A percentile compares a stretch with the other conserved stretches of the same genome.
These are phyloP conservation scores for Hypoxylon rickii DNA, from an alignment of 495 filamentous ascomycete genomes.

Conservation along the genomic window DNA sequence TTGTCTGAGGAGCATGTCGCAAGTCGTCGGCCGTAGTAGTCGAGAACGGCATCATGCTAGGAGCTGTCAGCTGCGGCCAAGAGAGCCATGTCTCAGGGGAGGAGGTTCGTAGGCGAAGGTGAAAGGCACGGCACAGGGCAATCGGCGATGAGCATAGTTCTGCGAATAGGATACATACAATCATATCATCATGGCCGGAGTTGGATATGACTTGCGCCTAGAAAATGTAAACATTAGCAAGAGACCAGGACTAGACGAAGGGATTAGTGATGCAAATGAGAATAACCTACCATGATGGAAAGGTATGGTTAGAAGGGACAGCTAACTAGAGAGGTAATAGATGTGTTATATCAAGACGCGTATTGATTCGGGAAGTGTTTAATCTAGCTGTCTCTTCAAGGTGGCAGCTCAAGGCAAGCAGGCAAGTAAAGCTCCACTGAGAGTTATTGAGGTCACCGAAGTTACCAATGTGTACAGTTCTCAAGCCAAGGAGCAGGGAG, in stretches of 20 bases:
- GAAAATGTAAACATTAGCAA: constrained; percentile 25
- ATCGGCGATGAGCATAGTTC: no score
- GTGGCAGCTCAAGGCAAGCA: constrained; percentile 23
- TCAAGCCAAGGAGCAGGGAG: neutral
- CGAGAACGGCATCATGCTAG: constrained; percentile 95
- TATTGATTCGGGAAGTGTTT: neutral
- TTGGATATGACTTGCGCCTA: constrained; percentile 83
- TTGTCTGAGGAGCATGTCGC: constrained; percentile 98
- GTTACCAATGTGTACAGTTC: constrained; percentile 21
- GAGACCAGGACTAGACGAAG: no score
- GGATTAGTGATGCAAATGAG: neutral
- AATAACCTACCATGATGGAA: constrained; percentile 32
- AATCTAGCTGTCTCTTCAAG: constrained; percentile 7
- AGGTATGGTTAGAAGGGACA: neutral
- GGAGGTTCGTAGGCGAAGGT: neutral
- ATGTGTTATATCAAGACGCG: neutral
- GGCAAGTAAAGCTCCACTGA: constrained; percentile 28
- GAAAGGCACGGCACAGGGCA: no score
- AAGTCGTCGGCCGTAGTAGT: constrained; percentile 96
- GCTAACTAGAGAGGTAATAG: neutral
- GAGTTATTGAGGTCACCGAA: no score
- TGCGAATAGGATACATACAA: no score
- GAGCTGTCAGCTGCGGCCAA: constrained; percentile 18
- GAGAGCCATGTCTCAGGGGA: neutral
- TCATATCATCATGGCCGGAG: constrained; percentile 98